Conservation (phyloP, 106 monocot species). For the Posidonia australis region DNA sequence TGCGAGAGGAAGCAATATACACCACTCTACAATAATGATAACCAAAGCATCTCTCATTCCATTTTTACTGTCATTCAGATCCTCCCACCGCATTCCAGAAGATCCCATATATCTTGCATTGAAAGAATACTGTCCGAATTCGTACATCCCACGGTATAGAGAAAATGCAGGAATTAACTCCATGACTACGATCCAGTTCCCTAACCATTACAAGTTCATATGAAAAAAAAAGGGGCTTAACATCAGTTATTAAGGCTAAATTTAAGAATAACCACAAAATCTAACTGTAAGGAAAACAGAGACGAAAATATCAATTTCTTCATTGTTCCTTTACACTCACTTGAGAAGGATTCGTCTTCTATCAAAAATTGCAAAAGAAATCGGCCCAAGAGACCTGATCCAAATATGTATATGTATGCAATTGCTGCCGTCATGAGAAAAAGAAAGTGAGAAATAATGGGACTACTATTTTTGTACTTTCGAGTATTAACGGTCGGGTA, state of each 20-base stretch:
- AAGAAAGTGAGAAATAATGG: neutral
- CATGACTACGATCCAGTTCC: conserved; percentile 45
- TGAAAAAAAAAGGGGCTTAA: neutral
- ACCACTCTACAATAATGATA: conserved; percentile 55
- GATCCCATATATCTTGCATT: conserved; percentile 34
- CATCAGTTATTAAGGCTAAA: neutral
- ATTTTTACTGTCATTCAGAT: conserved; percentile 39
- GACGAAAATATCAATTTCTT: neutral
- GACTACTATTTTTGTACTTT: neutral
- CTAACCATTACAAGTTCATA: conserved; percentile 14
- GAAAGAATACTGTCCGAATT: conserved; percentile 51
- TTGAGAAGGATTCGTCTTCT: conserved; percentile 29
- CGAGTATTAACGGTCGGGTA: no score
- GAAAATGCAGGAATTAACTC: conserved; percentile 66
- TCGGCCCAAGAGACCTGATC: conserved; percentile 31
- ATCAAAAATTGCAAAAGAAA: conserved; percentile 26
- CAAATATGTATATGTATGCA: conserved; percentile 45
- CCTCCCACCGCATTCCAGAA: conserved; percentile 55
- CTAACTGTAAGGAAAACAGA: neutral
- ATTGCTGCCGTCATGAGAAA: conserved; percentile 19
- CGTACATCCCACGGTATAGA: conserved; percentile 63
- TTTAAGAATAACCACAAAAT: neutral
- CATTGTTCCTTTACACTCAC: conserved; percentile 17
- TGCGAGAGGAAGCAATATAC: conserved; percentile 45
- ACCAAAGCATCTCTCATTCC: conserved; percentile 59